Percentiles rank a stretch among this genome's conserved stretches.
phyloP scores from a whole-genome alignment of 441 rosid genomes.

The Pelargonium fulgidum region DNA sequence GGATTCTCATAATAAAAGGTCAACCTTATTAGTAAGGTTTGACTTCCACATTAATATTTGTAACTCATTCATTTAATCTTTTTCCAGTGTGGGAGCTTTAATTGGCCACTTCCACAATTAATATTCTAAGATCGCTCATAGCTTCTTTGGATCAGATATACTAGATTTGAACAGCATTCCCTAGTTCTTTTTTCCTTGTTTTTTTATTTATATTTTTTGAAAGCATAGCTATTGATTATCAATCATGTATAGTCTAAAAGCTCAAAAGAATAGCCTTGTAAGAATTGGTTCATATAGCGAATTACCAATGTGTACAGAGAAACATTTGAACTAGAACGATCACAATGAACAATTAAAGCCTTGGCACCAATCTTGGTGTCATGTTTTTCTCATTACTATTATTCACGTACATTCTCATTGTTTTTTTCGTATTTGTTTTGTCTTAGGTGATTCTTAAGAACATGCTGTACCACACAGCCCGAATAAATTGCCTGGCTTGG shows the following conservation, averaged over 20 bases:
- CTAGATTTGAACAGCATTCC: neutral
- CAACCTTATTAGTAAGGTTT: too few species aligned
- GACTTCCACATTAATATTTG: too few species aligned
- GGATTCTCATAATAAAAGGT: too few species aligned
- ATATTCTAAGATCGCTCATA: neutral
- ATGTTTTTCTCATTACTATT: neutral
- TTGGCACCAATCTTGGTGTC: neutral
- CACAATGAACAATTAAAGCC: neutral
- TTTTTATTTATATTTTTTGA: neutral
- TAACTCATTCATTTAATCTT: too few species aligned
- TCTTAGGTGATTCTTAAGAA: constrained; percentile 76
- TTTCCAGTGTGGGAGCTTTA: too few species aligned
- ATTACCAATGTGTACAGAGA: neutral
- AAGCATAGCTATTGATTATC: neutral
- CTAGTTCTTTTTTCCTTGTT: neutral
- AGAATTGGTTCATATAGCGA: neutral
- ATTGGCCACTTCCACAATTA: too few species aligned
- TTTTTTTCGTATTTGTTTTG: neutral
- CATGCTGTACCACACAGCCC: constrained; percentile 92
- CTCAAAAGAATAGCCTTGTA: neutral
- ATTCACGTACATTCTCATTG: neutral
- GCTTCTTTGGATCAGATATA: neutral
- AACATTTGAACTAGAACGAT: neutral
- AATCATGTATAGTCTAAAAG: neutral
- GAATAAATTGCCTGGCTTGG: constrained; percentile 96